Evolutionary conservation across 495 filamentous ascomycete species (phyloP), one percentile per base, ranked within the genome.

Genomic region (Aspergillus cristatus): DNA sequence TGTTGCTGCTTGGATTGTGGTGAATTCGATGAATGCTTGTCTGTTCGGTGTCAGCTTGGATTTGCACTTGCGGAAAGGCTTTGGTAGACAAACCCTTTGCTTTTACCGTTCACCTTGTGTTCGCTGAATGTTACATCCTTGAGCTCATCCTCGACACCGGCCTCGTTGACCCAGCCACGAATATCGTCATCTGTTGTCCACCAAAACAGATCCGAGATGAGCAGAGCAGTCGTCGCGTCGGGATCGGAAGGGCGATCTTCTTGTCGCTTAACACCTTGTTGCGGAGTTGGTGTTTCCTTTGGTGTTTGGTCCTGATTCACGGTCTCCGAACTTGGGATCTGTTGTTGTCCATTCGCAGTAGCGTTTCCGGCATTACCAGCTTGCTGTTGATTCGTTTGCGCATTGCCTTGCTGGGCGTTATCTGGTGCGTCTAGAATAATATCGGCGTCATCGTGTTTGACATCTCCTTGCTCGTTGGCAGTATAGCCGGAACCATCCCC

Each of bases 31-130:
- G 50, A 87, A 98, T 0, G 79, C 87, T 81, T 95, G 88, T 5
- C 91, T 96, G 53, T 46, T 38, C 36, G 18, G 24, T 14, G 26
- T 7, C 14, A 37, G 16, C 16, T 34, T 49, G 51, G 41, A 14
- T 36, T n/a, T 5, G 24, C 11, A 28, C 14, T 2, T 6, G 17
- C n/a, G 7, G 12, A 18, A 24, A 14, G 18, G 38, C n/a, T n/a
- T 8, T 14, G 17, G 12, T 34, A 33, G 20, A 16, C 81, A 47
- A 70, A 95, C 90, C 90, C 88, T 65, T 96, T 96, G 57, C 85
- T 91, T 60, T 98, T 98, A 38, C 91, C 91, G 50, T 98, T 98
- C 11, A 97, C 87, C 60, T 98, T 98, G 60, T 97, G 91, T 55
- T 98, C 91, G 43, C 82, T 94, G 50, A 96, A 97, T 1, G 89